Percentiles rank a stretch among this genome's conserved stretches.
phyloP scores from a whole-genome alignment of 148 eudicot genomes.

The Fagopyrum homotropicum region DNA sequence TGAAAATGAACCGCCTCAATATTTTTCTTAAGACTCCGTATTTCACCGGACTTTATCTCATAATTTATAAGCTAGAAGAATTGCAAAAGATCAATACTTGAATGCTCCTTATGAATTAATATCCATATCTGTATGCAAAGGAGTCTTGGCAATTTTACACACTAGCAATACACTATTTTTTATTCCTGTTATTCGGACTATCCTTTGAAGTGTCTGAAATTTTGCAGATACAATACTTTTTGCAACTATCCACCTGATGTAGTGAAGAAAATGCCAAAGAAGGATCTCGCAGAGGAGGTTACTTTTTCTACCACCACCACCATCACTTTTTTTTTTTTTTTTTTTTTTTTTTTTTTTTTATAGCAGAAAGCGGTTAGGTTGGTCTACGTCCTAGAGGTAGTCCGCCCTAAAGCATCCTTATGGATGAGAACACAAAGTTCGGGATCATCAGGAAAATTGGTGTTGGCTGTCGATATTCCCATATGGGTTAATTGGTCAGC shows the following conservation, averaged over 20 bases:
- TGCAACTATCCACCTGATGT: slow-evolving; percentile 13
- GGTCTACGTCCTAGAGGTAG: too few species aligned
- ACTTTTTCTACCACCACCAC: background rate
- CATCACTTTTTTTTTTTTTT: background rate
- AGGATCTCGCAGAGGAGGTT: slow-evolving; percentile 12
- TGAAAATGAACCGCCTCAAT: background rate
- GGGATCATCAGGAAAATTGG: too few species aligned
- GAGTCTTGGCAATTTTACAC: background rate
- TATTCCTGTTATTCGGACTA: background rate
- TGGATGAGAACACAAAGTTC: too few species aligned
- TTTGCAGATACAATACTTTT: slow-evolving; percentile 14
- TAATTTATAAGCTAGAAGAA: background rate
- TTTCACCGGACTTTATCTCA: background rate
- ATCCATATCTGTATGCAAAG: background rate
- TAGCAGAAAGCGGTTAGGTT: too few species aligned
- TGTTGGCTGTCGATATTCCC: too few species aligned
- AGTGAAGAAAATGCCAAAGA: slow-evolving; percentile 14
- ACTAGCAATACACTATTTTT: background rate
- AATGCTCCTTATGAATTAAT: background rate
- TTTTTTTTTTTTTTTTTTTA: too few species aligned
- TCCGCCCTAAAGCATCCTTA: too few species aligned
- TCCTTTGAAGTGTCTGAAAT: background rate
- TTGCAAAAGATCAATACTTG: background rate
- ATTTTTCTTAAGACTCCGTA: background rate
- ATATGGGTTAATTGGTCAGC: too few species aligned